Conservation (phyloP, 164 flowering plant genomes). For the Sextonia rubra region DNA sequence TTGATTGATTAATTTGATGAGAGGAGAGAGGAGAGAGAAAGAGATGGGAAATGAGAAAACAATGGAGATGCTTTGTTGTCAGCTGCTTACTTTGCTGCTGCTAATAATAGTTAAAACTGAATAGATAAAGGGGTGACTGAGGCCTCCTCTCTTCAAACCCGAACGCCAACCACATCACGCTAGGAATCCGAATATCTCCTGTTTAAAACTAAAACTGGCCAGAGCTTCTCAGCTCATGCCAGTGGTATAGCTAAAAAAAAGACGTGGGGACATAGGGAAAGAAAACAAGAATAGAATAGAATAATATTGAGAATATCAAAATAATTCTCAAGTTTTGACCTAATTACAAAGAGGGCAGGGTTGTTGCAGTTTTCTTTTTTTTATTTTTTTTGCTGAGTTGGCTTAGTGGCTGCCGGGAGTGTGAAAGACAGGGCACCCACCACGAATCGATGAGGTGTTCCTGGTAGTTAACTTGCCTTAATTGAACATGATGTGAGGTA, state of each 20-base stretch:
- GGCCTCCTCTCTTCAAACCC: background rate
- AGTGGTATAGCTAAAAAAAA: background rate
- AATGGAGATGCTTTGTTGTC: constrained; percentile 49
- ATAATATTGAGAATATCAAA: too few species aligned
- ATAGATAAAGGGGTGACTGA: constrained; percentile 1
- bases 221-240: background rate
- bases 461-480: too few species aligned
- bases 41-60: constrained; percentile 25
- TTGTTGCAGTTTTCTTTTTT: too few species aligned
- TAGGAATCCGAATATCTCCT: constrained; percentile 24
- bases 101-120: constrained; percentile 45
- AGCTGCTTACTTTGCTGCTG: constrained; percentile 48
- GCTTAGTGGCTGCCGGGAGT: too few species aligned
- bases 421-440: too few species aligned
- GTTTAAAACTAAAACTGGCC: background rate
- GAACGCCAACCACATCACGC: background rate
- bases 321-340: too few species aligned
- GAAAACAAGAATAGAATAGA: background rate
- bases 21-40: constrained; percentile 15
- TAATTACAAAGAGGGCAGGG: too few species aligned
- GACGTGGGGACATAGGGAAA: background rate
- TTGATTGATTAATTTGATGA: constrained; percentile 18
- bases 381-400: too few species aligned
- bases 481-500: too few species aligned
- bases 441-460: too few species aligned